Conservation (phyloP, 495 filamentous ascomycete genomes). For the Penicillium arizonense region DNA sequence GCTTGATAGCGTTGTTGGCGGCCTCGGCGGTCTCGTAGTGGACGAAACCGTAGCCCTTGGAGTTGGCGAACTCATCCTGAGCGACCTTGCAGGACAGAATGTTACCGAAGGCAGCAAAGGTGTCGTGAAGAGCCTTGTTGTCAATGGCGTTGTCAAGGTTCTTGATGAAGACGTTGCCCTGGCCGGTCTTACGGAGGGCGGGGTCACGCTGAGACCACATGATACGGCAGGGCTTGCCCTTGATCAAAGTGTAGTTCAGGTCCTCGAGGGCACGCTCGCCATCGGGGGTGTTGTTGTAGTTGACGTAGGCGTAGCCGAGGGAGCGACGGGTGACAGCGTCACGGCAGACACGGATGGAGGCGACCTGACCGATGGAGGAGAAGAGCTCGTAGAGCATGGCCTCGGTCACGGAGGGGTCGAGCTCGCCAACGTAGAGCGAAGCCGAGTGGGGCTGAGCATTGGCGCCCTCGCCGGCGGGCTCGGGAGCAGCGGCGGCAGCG, state of each 20-base stretch:
- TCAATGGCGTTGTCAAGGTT: slow-evolving; percentile 98
- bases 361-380: slow-evolving; percentile 98
- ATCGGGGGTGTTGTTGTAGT: slow-evolving; percentile 97
- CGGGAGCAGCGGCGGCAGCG: slow-evolving; percentile 25
- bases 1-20: slow-evolving; percentile 95
- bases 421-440: slow-evolving; percentile 98
- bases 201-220: slow-evolving; percentile 99
- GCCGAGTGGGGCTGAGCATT: slow-evolving; percentile 85
- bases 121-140: slow-evolving; percentile 99
- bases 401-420: slow-evolving; percentile 96
- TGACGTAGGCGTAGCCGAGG: slow-evolving; percentile 98
- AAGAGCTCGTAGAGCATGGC: slow-evolving; percentile 99
- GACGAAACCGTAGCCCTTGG: slow-evolving; percentile 98
- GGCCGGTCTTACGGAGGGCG: slow-evolving; percentile 97
- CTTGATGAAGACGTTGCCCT: slow-evolving; percentile 99
- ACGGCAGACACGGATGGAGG: slow-evolving; percentile 99
- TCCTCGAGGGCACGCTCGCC: slow-evolving; percentile 98
- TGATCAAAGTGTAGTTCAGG: slow-evolving; percentile 99
- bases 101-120: slow-evolving; percentile 98
- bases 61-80: slow-evolving; percentile 91
- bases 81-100: slow-evolving; percentile 99
- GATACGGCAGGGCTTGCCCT: slow-evolving; percentile 98
- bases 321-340: slow-evolving; percentile 98
- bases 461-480: slow-evolving; percentile 53
- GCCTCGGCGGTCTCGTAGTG: slow-evolving; percentile 99